Conservation (phyloP, 257 asterid species). For the Prunella vulgaris region DNA sequence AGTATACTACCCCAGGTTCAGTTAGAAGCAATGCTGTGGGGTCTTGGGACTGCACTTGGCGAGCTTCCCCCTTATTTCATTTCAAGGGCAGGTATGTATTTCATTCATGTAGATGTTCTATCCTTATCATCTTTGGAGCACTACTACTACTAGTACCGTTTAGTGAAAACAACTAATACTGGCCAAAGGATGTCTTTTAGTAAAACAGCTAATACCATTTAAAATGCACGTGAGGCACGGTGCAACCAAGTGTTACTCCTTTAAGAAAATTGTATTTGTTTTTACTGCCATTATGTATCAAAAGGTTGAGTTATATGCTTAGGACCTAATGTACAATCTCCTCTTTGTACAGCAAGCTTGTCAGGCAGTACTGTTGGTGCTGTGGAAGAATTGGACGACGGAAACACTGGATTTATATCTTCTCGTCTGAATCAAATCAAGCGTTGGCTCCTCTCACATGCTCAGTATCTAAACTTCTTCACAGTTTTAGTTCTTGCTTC, state of each 20-base stretch:
- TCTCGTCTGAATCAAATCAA: slow-evolving; percentile 47
- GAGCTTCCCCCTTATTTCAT: slow-evolving; percentile 97
- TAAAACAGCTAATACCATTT: too few relatives aligned
- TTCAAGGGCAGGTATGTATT: slow-evolving; percentile 80
- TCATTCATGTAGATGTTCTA: neutral
- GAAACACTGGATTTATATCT: slow-evolving; percentile 40
- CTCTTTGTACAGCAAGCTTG: slow-evolving; percentile 45
- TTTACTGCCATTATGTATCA: neutral
- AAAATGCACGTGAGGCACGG: too few relatives aligned
- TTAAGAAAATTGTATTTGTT: neutral
- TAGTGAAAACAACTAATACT: too few relatives aligned
- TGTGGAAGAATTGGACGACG: slow-evolving; percentile 59
- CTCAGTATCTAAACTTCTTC: slow-evolving; percentile 70
- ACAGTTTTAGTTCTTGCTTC: slow-evolving; percentile 73
- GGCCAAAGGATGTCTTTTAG: too few relatives aligned
- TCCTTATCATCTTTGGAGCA: too few relatives aligned
- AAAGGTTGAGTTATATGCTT: neutral
- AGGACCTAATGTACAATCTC: slow-evolving; percentile 12
- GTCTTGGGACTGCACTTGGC: slow-evolving; percentile 93
- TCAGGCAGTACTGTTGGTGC: slow-evolving; percentile 52
- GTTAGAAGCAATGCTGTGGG: slow-evolving; percentile 89
- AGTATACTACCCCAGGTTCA: slow-evolving; percentile 89
- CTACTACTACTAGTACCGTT: too few relatives aligned
- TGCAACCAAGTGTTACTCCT: too few relatives aligned
- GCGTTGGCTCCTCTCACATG: slow-evolving; percentile 58